Evolutionary conservation across 495 filamentous ascomycete genomes (phyloP).

Genomic region (Penicillium subrubescens): DNA sequence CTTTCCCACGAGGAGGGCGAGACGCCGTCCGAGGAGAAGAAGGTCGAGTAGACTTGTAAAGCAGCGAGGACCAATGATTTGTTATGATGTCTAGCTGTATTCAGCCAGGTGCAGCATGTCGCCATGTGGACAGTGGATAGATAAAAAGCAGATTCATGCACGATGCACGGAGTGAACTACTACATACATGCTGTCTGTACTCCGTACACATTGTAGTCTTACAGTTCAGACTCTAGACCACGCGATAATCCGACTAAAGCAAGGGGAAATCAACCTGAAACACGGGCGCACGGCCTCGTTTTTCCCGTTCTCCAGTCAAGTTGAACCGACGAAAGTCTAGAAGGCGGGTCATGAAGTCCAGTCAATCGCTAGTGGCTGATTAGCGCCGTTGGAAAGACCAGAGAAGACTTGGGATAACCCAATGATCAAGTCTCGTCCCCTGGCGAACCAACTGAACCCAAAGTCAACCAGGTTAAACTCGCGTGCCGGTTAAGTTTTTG

Average conservation of each 20-base stretch:
- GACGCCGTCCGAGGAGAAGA: constrained; percentile 14
- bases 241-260: neutral
- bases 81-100: neutral
- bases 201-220: neutral
- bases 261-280: neutral
- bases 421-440: neutral
- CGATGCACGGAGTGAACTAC: neutral
- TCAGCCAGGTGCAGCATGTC: neutral
- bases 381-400: neutral
- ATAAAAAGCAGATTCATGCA: neutral
- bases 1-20: constrained; percentile 37
- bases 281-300: neutral
- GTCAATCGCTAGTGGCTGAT: neutral
- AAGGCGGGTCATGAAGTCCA: neutral
- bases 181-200: too few relatives aligned
- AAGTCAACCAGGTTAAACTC: neutral
- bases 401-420: neutral
- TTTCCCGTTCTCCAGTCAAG: neutral
- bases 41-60: neutral
- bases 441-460: neutral
- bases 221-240: neutral
- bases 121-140: neutral
- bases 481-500: neutral
- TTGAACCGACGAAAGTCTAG: neutral
- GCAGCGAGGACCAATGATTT: neutral